Evolutionary conservation across 177 flowering plant genomes (phyloP), one percentile per base, ranked within the genome.

Genomic region (Vitis hybrid): DNA sequence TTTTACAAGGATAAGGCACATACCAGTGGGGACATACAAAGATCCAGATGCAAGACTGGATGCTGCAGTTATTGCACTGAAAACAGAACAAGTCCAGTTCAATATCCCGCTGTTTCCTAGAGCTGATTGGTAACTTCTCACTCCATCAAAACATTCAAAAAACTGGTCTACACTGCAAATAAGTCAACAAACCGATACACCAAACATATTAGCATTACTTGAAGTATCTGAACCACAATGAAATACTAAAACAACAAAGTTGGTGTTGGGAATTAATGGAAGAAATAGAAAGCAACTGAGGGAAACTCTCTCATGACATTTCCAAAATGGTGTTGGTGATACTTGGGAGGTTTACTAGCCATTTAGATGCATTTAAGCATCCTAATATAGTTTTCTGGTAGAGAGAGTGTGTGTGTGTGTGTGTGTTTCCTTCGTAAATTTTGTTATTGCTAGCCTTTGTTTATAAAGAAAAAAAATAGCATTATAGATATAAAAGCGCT

Each of bases 11-110:
- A 30, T 66, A 50, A 73, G 56, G 51, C 57, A 74, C 85, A 71
- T 87, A 91, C 99, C 97, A 74, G 89, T 65, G 13, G 97, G 87
- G 58, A 92, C 68, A 68, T 76, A 78, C 62, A 86, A 69, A 58
- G 97, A 91, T 66, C 98, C 99, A 72, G 97, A 87, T 70, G 97
- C 97, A 76, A 96, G 91, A 80, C 77, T 88, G 64, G 99, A 91
- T 34, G 98, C 96, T 70, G 97, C 98, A 76, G 92, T 89, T 76
- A 96, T 86, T 72, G 99, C 93, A 82, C 83, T 92, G 72, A 94
- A 91, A 72, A 96, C 97, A 70, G 98, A 96, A 82, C 87, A 82
- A 34, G 98, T 93, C 98, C 92, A 96, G 80, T 86, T 90, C 97
- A 93, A 94, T 83, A 92, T 79, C 59, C 97, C 97, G 76, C 97